phyloP scores from a whole-genome alignment of 768 basidiomycete genomes.

The Gloeopeniophorella convolvens region DNA sequence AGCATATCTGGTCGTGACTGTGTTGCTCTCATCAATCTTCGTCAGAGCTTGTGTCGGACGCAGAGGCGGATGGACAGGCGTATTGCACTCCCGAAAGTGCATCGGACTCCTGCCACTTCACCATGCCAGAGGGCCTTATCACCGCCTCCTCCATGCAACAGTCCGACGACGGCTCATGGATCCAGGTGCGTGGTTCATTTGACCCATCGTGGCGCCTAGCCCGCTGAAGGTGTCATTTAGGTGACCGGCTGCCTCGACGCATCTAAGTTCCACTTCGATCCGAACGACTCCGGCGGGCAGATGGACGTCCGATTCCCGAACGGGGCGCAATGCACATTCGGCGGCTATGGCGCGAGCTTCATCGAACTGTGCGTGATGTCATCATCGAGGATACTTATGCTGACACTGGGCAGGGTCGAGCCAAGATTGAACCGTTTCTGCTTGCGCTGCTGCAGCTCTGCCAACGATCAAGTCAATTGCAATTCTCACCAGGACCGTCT shows the following conservation, averaged over 20 bases:
- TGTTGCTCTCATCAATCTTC: not conserved
- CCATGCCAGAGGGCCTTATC: slow-evolving; percentile 33
- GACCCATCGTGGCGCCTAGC: not conserved
- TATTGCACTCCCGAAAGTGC: slow-evolving; percentile 30
- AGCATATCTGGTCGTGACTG: not conserved
- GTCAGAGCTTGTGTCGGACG: slow-evolving; percentile 34
- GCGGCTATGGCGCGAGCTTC: slow-evolving; percentile 46
- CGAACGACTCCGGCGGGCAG: slow-evolving; percentile 41
- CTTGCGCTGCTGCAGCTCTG: slow-evolving; percentile 38
- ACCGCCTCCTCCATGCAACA: slow-evolving; percentile 30
- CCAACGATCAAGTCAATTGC: slow-evolving; percentile 41
- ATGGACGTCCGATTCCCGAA: slow-evolving; percentile 46
- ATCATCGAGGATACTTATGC: not conserved
- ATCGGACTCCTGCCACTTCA: slow-evolving; percentile 25
- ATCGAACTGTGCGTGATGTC: slow-evolving; percentile 38
- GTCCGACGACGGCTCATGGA: slow-evolving; percentile 34
- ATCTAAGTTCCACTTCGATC: slow-evolving; percentile 27
- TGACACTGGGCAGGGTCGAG: slow-evolving; percentile 34
- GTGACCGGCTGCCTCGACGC: slow-evolving; percentile 36
- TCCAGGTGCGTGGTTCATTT: slow-evolving; percentile 29
- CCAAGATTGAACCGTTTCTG: slow-evolving; percentile 42
- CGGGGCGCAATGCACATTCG: slow-evolving; percentile 47
- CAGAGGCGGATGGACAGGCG: slow-evolving; percentile 33
- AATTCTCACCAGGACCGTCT: slow-evolving; percentile 44
- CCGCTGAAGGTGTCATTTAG: slow-evolving; percentile 19